Base-by-base conservation (phyloP, 257 asterid genomes). In the Parsonsia alboflavescens region DNA sequence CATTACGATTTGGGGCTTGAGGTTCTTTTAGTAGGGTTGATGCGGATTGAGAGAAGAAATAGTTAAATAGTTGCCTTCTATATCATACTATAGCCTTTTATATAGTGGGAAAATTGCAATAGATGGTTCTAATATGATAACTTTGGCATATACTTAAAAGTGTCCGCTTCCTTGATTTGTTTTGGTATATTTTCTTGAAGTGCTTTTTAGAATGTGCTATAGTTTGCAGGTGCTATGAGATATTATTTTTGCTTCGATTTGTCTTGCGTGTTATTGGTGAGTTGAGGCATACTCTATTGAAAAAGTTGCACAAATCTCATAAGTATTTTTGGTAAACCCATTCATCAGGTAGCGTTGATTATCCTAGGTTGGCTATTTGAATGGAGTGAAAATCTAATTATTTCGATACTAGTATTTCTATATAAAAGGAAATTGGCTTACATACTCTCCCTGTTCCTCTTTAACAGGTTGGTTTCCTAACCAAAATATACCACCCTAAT, bases 401-500 rank as follows among this genome's bases (percentile, higher is more conserved):
- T 71, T 22, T 70, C 17, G 36, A 19, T 52, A 73, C 42, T 46
- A 19, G 56, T 62, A 72, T 58, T 64, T 52, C 83, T 67, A 30
- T 11, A 10, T 80, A n/a, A 76, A 75, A 69, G 63, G 44, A 58
- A 44, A 33, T 75, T 83, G 80, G 50, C 75, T 67, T 28, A 11
- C 57, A 39, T 73, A 30, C 65, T 75, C 67, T 64, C 77, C 63
- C 16, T 46, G 28, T 64, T 58, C 75, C 52, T 74, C 53, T 71
- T 33, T 76, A 39, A 81, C 91, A 95, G 99, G 99, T 95, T 83
- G 96, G 98, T 71, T 95, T 95, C 89, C 97, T 95, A 73, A 95
- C 99, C 76, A 95, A 95, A 85, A 95, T 95, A 76, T 95, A 95
- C 90, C 99, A 93, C 84, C 98, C 99, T n/a, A 95, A 95, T 86